Conservation (phyloP, 306 rosid genomes). For the Vicia villosa region DNA sequence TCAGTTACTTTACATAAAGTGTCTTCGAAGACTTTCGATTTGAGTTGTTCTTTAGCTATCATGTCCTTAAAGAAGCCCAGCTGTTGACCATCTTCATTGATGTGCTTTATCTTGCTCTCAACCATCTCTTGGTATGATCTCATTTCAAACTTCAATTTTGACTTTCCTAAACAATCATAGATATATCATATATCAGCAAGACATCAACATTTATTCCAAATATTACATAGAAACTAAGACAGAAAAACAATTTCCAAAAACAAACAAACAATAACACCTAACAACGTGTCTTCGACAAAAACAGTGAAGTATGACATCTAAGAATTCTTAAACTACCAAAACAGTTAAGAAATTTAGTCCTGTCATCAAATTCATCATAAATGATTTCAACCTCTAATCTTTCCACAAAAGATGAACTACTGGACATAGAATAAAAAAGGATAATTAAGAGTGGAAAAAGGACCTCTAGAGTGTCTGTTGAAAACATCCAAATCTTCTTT, state of each 20-base stretch:
- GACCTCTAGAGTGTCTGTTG: slow-evolving; percentile 45
- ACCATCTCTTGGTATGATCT: slow-evolving; percentile 55
- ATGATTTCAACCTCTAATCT: slow-evolving; percentile 2
- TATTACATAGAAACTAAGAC: not conserved
- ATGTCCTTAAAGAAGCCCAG: slow-evolving; percentile 43
- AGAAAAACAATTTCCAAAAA: not conserved
- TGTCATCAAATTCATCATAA: slow-evolving; percentile 14
- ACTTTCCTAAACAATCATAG: slow-evolving; percentile 36
- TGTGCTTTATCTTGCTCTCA: slow-evolving; percentile 48
- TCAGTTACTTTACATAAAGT: slow-evolving; percentile 41
- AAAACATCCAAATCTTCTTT: slow-evolving; percentile 45
- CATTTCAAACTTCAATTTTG: slow-evolving; percentile 48
- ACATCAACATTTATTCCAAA: slow-evolving; percentile 12
- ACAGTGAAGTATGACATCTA: not conserved
- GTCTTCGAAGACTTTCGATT: slow-evolving; percentile 39
- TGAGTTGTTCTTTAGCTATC: slow-evolving; percentile 42
- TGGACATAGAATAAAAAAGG: not conserved
- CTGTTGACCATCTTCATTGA: slow-evolving; percentile 45
- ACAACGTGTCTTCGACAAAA: not conserved
- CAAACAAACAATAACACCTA: slow-evolving; percentile 2
- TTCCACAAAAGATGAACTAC: slow-evolving; percentile 9
- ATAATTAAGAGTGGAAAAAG: not conserved
- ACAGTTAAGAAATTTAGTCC: not conserved
- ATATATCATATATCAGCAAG: not conserved
- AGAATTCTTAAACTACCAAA: slow-evolving; percentile 6